Base-by-base conservation (phyloP, 768 basidiomycete species). In the Lyophyllum decastes region DNA sequence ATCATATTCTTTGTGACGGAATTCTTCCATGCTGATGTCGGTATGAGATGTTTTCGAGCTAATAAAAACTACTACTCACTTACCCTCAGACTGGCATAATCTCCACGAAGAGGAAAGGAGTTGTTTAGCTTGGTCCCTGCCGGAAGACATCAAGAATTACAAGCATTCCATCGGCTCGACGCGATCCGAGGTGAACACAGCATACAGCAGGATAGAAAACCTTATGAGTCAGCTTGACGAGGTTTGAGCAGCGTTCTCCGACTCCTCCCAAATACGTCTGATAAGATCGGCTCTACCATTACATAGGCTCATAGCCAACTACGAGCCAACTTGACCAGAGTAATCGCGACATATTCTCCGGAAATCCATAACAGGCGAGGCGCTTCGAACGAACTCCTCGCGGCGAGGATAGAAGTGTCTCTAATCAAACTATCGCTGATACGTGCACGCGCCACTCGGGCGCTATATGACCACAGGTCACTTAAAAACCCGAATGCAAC, bases 361-460 rank as follows among this genome's bases (percentile, higher is more conserved):
- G 64, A 43, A 4, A 45, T 68, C 35, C 64, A 75, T 41, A 62
- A 63, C 2, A 61, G 70, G 33, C 73, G 70, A 21, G 57, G 68
- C 2, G 78, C 80, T 4, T 65, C 69, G 0, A 66, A 73, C 43
- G 78, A 79, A 43, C 71, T 81, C 38, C 64, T 78, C 17, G 72
- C 78, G 7, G 71, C 78, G n/a, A 73, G 70, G 1, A 76, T 82
- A 40, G 82, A 85, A 62, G 67, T 76, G 2, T 73, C 75, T 2
- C 69, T 84, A 10, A 73, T 82, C 59, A 82, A 81, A 63, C 70
- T 83, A 8, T 78, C 78, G 1, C 70, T 82, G 10, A 59, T 80
- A n/a, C 73, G 76, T 27, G 75, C 74, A 7, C 73, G 75, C 22
- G 68, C 77, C 2, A 71, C 75, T 35, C 66, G 68, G 33, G 56